Evolutionary conservation across 2,329 filamentous ascomycete genomes (phyloP), one percentile per base, ranked within the genome.

Genomic region (Xylariomycetidae sp.): DNA sequence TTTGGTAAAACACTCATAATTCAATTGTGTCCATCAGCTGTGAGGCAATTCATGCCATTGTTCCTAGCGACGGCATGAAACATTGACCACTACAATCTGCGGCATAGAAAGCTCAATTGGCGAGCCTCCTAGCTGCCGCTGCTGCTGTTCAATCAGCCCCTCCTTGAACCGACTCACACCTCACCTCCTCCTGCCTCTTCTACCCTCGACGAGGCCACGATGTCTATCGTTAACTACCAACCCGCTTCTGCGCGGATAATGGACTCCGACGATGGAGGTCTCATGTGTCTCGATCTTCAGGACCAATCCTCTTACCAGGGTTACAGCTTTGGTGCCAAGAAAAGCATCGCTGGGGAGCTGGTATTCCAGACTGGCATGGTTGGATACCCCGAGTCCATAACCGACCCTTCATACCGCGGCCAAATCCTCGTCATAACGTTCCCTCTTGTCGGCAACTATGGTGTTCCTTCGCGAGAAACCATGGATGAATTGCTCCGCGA

Each of bases 311-410:
- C 88, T 57, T 94, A 88, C 72, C 86, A 94, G 61, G 92, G 92
- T 51, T 88, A 87, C 71, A 95, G 88, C 75, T 98, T 98, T 61
- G 92, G 92, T 64, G 89, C 90, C 45, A 75, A 87, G 57, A 95
- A 89, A 76, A 95, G 87, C 69, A 80, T 94, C 56, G 85, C 90
- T 48, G 92, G 92, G 62, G 92, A 98, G 73, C 74, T 98, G 61
- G 92, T 98, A 66, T 98, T 98, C 71, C 90, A 97, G 75, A 98
- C 92, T 38, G 92, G 92, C 64, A 95, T 97, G 89, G 92, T 97
- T 51, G 92, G 92, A 57, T 98, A 98, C 62, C 89, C 92, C 26
- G 92, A 98, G 72, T 94, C 84, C 30, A 74, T 92, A 51, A 90
- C 86, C 41, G 86, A 92, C 58, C 86, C 86, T 48, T 90, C 86